Conservation (phyloP, 2,329 filamentous ascomycete genomes). For the Dryadomyces quercivorus region DNA sequence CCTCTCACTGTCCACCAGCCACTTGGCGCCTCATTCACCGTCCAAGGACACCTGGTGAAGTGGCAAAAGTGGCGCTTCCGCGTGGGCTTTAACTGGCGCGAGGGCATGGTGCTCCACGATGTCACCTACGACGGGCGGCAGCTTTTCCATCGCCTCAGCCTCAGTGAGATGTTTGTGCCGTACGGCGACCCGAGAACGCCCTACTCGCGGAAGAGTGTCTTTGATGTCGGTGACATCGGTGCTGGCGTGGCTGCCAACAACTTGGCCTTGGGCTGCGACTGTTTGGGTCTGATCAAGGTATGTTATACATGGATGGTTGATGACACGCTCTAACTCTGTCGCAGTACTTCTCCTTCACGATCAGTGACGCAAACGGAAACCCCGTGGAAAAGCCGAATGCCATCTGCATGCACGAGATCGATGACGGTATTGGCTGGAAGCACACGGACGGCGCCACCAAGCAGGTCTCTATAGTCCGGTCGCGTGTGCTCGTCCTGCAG, state of each 20-base stretch:
- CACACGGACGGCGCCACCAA: slow-evolving; percentile 54
- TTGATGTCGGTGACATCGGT: slow-evolving; percentile 60
- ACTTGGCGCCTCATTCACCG: slow-evolving; percentile 25
- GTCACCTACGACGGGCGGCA: slow-evolving; percentile 52
- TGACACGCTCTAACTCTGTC: neutral
- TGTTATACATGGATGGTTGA: neutral
- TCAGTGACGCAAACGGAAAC: slow-evolving; percentile 38
- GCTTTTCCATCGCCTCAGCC: slow-evolving; percentile 52
- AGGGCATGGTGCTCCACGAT: slow-evolving; percentile 51
- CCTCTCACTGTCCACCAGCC: slow-evolving; percentile 28
- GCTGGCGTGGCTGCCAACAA: slow-evolving; percentile 57
- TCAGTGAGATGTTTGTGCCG: slow-evolving; percentile 55
- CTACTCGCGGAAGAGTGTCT: slow-evolving; percentile 58
- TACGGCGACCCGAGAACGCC: slow-evolving; percentile 55
- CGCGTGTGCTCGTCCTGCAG: slow-evolving; percentile 29
- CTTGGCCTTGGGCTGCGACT: slow-evolving; percentile 55
- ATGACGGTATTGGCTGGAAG: slow-evolving; percentile 59
- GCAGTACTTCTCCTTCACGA: slow-evolving; percentile 42
- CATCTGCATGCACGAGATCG: slow-evolving; percentile 58
- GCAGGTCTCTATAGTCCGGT: slow-evolving; percentile 47
- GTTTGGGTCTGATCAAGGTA: slow-evolving; percentile 48
- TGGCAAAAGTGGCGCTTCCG: slow-evolving; percentile 62
- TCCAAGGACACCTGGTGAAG: slow-evolving; percentile 36
- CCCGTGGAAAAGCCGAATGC: slow-evolving; percentile 37
- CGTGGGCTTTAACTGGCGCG: slow-evolving; percentile 53